phyloP scores from a whole-genome alignment of 371 early-diverging fungal species.

The Lichtheimia corymbifera region DNA sequence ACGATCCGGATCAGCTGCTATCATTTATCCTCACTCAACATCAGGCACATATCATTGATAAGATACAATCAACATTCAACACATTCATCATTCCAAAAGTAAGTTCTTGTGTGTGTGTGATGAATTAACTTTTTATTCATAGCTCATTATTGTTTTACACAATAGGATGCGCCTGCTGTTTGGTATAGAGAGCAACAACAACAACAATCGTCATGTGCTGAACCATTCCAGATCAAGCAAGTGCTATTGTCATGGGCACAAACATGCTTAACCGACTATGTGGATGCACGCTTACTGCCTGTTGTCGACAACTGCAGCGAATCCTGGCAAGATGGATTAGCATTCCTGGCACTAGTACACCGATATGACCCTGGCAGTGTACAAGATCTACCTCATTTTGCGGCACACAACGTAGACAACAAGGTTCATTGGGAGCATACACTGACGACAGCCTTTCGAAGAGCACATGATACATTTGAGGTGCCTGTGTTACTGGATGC shows the following conservation, averaged over 20 bases:
- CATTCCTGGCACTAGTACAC: slow-evolving; percentile 67
- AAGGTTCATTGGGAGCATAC: slow-evolving; percentile 15
- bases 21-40: slow-evolving; percentile 37
- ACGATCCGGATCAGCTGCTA: slow-evolving; percentile 24
- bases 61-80: slow-evolving; percentile 19
- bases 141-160: not conserved
- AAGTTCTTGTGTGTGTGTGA: slow-evolving; percentile 2
- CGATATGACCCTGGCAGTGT: slow-evolving; percentile 60
- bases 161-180: not conserved
- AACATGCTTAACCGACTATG: slow-evolving; percentile 58
- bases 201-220: slow-evolving; percentile 11
- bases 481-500: slow-evolving; percentile 27
- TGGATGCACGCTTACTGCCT: slow-evolving; percentile 46
- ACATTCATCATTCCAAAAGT: slow-evolving; percentile 36
- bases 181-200: not conserved
- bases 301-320: slow-evolving; percentile 55
- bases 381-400: slow-evolving; percentile 47
- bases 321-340: slow-evolving; percentile 67
- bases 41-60: slow-evolving; percentile 26
- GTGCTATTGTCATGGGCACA: slow-evolving; percentile 66
- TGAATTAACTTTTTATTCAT: not conserved
- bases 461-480: slow-evolving; percentile 19
- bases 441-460: slow-evolving; percentile 21
- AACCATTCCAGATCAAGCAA: slow-evolving; percentile 40
- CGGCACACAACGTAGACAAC: slow-evolving; percentile 3